Base-by-base conservation (phyloP, 2,329 filamentous ascomycete genomes). In the Rachicladosporium sp. region DNA sequence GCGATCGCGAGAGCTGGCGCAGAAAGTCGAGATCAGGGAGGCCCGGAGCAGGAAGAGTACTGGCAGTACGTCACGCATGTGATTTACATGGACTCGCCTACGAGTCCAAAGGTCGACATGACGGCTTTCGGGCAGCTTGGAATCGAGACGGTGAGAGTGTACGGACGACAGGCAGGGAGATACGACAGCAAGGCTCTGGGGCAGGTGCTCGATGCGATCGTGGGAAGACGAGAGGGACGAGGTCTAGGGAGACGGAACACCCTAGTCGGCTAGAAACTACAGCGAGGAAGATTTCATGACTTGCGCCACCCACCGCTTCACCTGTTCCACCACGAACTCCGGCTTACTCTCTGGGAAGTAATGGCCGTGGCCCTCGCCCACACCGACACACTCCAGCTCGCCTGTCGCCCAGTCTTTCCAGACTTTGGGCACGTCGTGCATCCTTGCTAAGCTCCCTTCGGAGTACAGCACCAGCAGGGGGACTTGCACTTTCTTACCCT, bases 21-120 rank as follows among this genome's bases (percentile, higher is more conserved):
- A 29, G 73, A 86, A 48, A 86, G 79, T 38, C 68, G 76, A 29
- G 23, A 27, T 4, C 23, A 27, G 23, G 8, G 73, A 71, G 1
- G 38, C 54, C 50, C 49, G 12, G 29, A 47, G 1, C 35, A 33
- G 10, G 54, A 65, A 1, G 71, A 78, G 4, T 82, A 78, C 51
- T 68, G 61, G 19, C 67, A 65, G 2, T 94, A 91, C 52, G 79
- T 95, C 3, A 93, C 82, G 5, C 88, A 95, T 56, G 59, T 95
- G 10, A 69, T 95, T 5, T 82, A 93, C 54, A 63, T 94, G 0
- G 82, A 88, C 32, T 80, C 78, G 0, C 70, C 76, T 0, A 73
- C 72, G 0, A 78, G 80, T 13, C 88, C 88, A 0, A 64, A 57
- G 3, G 80, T 94, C 1, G 77, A 93, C 50, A 76, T 69, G 36